phyloP scores from a whole-genome alignment of 83 land plant genomes.

The Isoetes engelmannii region DNA sequence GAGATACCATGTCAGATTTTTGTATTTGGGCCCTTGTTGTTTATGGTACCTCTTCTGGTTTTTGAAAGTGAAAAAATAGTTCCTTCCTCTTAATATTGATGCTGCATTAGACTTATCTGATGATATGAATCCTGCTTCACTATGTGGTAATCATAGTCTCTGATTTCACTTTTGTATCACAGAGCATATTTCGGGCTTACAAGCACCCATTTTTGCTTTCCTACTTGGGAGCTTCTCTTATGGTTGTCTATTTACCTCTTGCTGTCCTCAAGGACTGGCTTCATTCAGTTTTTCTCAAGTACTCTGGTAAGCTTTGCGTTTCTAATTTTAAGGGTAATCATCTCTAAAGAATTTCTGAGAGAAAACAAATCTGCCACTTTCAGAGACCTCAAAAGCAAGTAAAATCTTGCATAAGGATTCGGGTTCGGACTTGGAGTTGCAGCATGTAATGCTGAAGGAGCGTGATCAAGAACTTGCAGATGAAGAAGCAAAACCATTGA shows the following conservation, averaged over 20 bases:
- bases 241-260: conserved; percentile 85
- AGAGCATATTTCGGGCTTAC: conserved; percentile 78
- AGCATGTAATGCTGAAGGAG: conserved; percentile 8
- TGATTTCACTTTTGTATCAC: conserved; percentile 24
- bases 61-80: too few relatives aligned
- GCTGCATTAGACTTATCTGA: too few relatives aligned
- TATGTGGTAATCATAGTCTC: too few relatives aligned
- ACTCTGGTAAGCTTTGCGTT: not conserved
- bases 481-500: conserved; percentile 1
- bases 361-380: conserved; percentile 20
- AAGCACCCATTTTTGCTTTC: conserved; percentile 89
- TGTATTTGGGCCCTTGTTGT: too few relatives aligned
- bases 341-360: conserved; percentile 4
- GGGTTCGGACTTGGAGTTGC: conserved; percentile 3
- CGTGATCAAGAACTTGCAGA: conserved; percentile 2
- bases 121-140: too few relatives aligned
- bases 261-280: conserved; percentile 64
- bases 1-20: too few relatives aligned
- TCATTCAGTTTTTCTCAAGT: conserved; percentile 2
- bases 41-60: too few relatives aligned
- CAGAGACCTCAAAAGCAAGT: conserved; percentile 23
- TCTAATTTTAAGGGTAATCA: conserved; percentile 28
- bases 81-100: too few relatives aligned
- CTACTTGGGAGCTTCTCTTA: conserved; percentile 86
- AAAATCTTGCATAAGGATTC: not conserved